A percentile compares a stretch with the other conserved stretches of the same genome.
These are phyloP conservation scores for Agrocybe chaxingu DNA, from an alignment of 768 basidiomycete species.

Conservation along the genomic window DNA sequence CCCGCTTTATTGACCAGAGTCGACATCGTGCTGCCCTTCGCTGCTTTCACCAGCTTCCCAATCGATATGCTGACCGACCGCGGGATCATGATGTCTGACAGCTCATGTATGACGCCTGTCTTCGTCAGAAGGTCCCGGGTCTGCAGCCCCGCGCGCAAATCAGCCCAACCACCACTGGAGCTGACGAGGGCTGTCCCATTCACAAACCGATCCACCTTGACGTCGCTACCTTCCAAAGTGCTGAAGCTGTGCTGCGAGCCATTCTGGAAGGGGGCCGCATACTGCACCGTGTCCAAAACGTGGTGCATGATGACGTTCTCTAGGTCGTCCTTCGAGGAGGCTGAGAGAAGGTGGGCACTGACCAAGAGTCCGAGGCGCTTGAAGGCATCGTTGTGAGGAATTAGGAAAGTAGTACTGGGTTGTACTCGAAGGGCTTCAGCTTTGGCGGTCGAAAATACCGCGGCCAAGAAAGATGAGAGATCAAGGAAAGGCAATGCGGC, in stretches of 20 bases:
- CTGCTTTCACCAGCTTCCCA: conserved; percentile 88
- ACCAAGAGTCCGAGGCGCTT: conserved; percentile 79
- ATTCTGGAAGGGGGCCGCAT: conserved; percentile 55
- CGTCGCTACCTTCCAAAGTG: conserved; percentile 82
- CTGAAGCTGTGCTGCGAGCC: conserved; percentile 71
- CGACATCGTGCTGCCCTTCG: conserved; percentile 85
- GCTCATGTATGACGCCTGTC: conserved; percentile 89
- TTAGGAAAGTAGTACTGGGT: conserved; percentile 76
- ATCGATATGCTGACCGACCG: conserved; percentile 82
- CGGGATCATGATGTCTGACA: conserved; percentile 84
- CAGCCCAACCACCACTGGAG: conserved; percentile 77
- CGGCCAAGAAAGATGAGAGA: conserved; percentile 87
- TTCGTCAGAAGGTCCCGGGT: conserved; percentile 73
- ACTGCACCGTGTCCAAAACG: conserved; percentile 71
- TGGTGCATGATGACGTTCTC: conserved; percentile 88
- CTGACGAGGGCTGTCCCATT: conserved; percentile 53
- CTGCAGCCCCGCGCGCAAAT: conserved; percentile 57
- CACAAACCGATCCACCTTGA: conserved; percentile 60
- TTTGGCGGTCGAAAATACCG: conserved; percentile 82
- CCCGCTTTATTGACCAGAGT: conserved; percentile 81
- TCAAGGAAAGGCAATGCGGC: conserved; percentile 81
- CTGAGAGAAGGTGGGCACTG: conserved; percentile 79
- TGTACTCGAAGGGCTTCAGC: conserved; percentile 63
- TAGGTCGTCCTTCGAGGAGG: conserved; percentile 77
- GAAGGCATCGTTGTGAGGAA: conserved; percentile 91